Percentiles rank a stretch among this genome's conserved stretches.
Evolutionary conservation across 129 eudicot species (phyloP).

Genomic region (Lactuca sativa): DNA sequence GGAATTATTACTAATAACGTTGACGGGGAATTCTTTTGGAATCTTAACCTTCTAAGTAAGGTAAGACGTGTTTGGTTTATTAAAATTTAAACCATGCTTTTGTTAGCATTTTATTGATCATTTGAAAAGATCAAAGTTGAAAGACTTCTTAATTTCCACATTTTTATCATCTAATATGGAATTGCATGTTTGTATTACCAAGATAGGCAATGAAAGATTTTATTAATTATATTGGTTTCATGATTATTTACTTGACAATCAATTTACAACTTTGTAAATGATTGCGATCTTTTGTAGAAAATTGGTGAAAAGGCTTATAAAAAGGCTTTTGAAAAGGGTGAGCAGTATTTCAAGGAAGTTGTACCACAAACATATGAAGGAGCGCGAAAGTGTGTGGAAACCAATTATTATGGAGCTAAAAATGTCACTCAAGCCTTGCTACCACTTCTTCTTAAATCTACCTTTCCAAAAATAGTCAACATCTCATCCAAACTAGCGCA

Average conservation of each 20-base stretch:
- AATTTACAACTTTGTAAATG: no score
- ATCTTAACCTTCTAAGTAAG: constrained; percentile 25
- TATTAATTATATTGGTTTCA: no score
- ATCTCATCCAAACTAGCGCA: constrained; percentile 38
- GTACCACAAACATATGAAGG: constrained; percentile 29
- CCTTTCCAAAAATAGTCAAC: constrained; percentile 40
- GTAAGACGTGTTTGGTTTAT: constrained; percentile 2
- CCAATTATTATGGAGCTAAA: constrained; percentile 36
- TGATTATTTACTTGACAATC: no score
- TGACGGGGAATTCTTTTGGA: constrained; percentile 22
- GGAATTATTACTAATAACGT: constrained; percentile 26
- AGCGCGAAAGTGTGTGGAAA: constrained; percentile 30
- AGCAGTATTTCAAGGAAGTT: constrained; percentile 7
- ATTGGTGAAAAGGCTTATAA: not conserved
- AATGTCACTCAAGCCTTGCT: constrained; percentile 26
- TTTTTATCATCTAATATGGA: no score
- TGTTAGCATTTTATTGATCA: no score
- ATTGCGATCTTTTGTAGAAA: no score
- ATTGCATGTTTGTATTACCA: no score
- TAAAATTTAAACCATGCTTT: no score
- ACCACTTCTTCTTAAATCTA: constrained; percentile 16
- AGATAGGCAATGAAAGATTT: no score
- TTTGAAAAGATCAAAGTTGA: no score
- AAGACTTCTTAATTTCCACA: no score
- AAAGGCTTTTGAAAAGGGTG: no score